Percentiles rank a stretch among this genome's conserved stretches.
These are phyloP conservation scores for Fusarium citri DNA, from an alignment of 2,329 filamentous ascomycete species.

Conservation along the genomic window DNA sequence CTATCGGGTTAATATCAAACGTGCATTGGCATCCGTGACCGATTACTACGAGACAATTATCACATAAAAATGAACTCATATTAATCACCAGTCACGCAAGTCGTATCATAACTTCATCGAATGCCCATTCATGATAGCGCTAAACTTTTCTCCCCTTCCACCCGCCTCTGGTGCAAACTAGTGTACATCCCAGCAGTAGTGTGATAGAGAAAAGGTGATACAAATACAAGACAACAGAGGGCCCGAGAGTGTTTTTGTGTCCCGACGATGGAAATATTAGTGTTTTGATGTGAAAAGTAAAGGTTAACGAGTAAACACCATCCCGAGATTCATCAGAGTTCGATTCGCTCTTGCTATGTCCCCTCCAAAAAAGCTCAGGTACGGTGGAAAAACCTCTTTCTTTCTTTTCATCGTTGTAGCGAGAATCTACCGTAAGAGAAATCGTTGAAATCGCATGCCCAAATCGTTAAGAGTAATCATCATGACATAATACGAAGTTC, in stretches of 20 bases:
- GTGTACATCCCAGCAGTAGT: constrained; percentile 53
- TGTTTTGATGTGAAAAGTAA: constrained; percentile 47
- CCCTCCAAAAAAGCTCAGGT: constrained; percentile 42
- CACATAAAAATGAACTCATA: neutral
- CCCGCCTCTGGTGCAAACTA: constrained; percentile 50
- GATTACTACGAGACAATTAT: neutral
- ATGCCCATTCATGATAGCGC: constrained; percentile 51
- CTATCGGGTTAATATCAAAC: neutral
- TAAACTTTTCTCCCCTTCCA: constrained; percentile 50
- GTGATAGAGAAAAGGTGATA: constrained; percentile 50
- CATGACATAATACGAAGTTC: constrained; percentile 42
- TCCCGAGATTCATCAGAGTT: constrained; percentile 45
- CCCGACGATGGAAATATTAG: constrained; percentile 49
- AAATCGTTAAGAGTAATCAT: constrained; percentile 55
- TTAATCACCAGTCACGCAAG: constrained; percentile 16
- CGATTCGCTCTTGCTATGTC: constrained; percentile 45
- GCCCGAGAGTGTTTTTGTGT: constrained; percentile 44
- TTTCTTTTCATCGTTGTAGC: constrained; percentile 48
- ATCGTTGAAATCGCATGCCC: constrained; percentile 55
- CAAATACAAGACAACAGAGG: constrained; percentile 51
- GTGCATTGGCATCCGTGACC: neutral
- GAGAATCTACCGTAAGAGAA: constrained; percentile 54
- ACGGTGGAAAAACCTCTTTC: constrained; percentile 43
- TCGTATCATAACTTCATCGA: constrained; percentile 39
- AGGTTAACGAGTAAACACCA: constrained; percentile 46